Evolutionary conservation across 805 yeast species (phyloP).

Genomic region (Hanseniaspora thailandica): DNA sequence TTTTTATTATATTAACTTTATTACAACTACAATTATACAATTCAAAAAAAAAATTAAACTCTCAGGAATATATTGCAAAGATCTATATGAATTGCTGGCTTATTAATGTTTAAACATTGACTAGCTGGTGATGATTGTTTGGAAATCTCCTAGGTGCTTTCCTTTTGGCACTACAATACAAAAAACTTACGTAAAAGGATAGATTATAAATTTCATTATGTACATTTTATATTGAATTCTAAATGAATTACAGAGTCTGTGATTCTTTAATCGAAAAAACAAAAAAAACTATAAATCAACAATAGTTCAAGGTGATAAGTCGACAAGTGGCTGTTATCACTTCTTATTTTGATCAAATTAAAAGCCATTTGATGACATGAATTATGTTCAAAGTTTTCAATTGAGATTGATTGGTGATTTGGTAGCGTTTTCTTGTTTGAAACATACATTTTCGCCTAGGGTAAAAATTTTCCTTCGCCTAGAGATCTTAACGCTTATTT

Average conservation of each 20-base stretch:
- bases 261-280: slow-evolving; percentile 12
- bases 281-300: neutral
- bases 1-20: neutral
- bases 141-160: neutral
- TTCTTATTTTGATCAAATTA: too few relatives aligned
- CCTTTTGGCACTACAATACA: slow-evolving; percentile 10
- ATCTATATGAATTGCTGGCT: neutral
- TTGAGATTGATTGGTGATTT: too few relatives aligned
- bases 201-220: slow-evolving; percentile 10
- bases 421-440: neutral
- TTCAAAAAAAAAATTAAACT: neutral
- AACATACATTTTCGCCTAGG: neutral
- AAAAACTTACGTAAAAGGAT: slow-evolving; percentile 11
- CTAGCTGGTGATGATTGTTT: neutral
- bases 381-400: too few relatives aligned
- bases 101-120: neutral
- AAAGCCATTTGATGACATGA: too few relatives aligned
- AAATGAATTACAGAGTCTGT: slow-evolving; percentile 5
- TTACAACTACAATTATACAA: slow-evolving; percentile 3
- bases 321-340: neutral
- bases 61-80: neutral
- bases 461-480: too few relatives aligned
- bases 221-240: slow-evolving; percentile 2
- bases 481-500: too few relatives aligned
- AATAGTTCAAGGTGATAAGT: too few relatives aligned